Percentiles rank a stretch among this genome's conserved stretches.
Conservation (phyloP, 108 stramenopile genomes). For the Schizochytrium sp. region DNA sequence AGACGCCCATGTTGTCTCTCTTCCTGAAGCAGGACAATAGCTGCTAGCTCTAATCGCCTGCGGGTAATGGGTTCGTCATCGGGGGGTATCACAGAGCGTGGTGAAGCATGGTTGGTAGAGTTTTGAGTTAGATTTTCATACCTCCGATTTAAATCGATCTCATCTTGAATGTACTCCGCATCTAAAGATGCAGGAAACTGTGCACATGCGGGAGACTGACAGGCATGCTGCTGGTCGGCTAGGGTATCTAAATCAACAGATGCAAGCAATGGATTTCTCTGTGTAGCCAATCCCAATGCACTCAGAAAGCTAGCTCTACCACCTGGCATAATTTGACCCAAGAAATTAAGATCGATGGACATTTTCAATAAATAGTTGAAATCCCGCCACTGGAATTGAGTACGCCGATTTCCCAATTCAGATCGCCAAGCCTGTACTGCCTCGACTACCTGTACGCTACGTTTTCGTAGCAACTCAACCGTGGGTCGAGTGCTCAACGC, state of each 20-base stretch:
- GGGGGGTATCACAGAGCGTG: background rate
- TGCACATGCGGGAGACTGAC: background rate
- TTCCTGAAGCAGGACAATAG: background rate
- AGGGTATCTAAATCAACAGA: background rate
- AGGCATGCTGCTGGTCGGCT: slow-evolving; percentile 25
- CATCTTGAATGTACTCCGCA: background rate
- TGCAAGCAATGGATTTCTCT: background rate
- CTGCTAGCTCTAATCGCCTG: background rate
- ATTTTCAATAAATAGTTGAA: slow-evolving; percentile 51
- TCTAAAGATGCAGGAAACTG: background rate
- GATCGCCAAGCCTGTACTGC: slow-evolving; percentile 49
- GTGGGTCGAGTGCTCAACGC: slow-evolving; percentile 6
- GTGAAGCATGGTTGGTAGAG: background rate
- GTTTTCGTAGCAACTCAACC: slow-evolving; percentile 5
- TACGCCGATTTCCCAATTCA: background rate
- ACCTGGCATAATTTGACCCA: background rate
- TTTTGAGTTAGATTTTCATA: no score
- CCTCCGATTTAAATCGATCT: background rate
- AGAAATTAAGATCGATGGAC: background rate
- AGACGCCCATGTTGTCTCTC: background rate
- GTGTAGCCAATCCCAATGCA: background rate
- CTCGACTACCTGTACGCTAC: slow-evolving; percentile 42
- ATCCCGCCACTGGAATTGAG: background rate
- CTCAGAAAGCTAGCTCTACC: background rate
- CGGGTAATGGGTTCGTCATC: background rate